Conservation (phyloP, 345 rosid species). For the Excoecaria cochinchinensis region DNA sequence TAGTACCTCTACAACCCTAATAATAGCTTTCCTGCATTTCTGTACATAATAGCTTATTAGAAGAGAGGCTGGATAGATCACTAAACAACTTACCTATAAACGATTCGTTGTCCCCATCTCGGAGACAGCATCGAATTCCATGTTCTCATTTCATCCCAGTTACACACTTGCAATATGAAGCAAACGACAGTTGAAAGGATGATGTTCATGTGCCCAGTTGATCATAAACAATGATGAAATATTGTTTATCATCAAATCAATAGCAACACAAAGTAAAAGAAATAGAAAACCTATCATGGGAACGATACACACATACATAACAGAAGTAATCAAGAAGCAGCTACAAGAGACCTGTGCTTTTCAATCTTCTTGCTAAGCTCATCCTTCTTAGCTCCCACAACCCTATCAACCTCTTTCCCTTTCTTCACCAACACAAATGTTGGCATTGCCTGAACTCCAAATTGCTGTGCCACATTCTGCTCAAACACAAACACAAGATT, state of each 20-base stretch:
- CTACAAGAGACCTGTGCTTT: slow-evolving; percentile 28
- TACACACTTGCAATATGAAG: background rate
- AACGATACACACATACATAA: background rate
- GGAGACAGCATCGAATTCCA: background rate
- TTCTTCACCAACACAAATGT: slow-evolving; percentile 81
- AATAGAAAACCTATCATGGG: background rate
- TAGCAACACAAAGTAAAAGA: background rate
- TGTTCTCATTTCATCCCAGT: background rate
- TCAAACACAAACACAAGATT: background rate
- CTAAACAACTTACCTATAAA: too few species aligned
- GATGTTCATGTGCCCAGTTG: background rate
- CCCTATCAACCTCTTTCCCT: slow-evolving; percentile 72
- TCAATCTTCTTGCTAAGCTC: slow-evolving; percentile 63
- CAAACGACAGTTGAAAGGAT: background rate
- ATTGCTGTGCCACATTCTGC: slow-evolving; percentile 75
- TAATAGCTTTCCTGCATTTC: too few species aligned
- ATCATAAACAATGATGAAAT: background rate
- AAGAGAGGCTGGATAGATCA: too few species aligned
- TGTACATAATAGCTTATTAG: too few species aligned
- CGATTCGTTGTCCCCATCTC: background rate
- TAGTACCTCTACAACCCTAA: too few species aligned
- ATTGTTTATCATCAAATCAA: background rate
- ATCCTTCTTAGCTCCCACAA: slow-evolving; percentile 55
- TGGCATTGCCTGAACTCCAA: slow-evolving; percentile 76
- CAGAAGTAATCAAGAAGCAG: slow-evolving; percentile 1